These are phyloP conservation scores for Omphalotus guepiniiformis DNA, from an alignment of 768 basidiomycete genomes.

Conservation along the genomic window DNA sequence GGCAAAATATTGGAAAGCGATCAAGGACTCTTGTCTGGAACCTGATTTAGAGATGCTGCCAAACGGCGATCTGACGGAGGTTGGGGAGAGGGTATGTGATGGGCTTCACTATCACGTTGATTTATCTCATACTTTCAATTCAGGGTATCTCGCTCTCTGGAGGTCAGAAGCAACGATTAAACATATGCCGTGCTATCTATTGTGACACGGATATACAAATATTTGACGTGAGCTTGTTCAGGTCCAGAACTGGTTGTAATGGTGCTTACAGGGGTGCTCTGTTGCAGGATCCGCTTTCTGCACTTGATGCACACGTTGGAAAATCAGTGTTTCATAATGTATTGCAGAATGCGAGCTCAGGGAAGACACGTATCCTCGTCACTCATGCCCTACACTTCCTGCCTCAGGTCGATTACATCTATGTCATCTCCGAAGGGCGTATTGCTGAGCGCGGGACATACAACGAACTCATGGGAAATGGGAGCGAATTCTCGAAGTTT, in stretches of 20 bases:
- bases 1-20: constrained; percentile 75
- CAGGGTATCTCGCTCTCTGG: constrained; percentile 85
- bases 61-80: constrained; percentile 78
- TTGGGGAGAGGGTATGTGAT: constrained; percentile 61
- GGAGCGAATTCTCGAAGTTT: constrained; percentile 70
- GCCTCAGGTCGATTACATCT: constrained; percentile 82
- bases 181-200: constrained; percentile 86
- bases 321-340: constrained; percentile 85
- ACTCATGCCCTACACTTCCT: constrained; percentile 92
- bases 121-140: constrained; percentile 9
- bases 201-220: constrained; percentile 83
- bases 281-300: constrained; percentile 74
- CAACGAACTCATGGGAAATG: constrained; percentile 55
- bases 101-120: not conserved
- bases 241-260: not conserved
- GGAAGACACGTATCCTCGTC: constrained; percentile 83
- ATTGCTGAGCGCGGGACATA: constrained; percentile 83
- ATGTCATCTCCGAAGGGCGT: constrained; percentile 69
- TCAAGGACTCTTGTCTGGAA: constrained; percentile 74
- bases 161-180: constrained; percentile 74
- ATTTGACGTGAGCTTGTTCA: constrained; percentile 54
- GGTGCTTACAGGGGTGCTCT: constrained; percentile 3
- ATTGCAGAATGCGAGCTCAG: constrained; percentile 53
- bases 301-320: constrained; percentile 90
- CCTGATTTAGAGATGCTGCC: constrained; percentile 75